Evolutionary conservation across 345 rosid species (phyloP).

Genomic region (Pistacia integerrima): DNA sequence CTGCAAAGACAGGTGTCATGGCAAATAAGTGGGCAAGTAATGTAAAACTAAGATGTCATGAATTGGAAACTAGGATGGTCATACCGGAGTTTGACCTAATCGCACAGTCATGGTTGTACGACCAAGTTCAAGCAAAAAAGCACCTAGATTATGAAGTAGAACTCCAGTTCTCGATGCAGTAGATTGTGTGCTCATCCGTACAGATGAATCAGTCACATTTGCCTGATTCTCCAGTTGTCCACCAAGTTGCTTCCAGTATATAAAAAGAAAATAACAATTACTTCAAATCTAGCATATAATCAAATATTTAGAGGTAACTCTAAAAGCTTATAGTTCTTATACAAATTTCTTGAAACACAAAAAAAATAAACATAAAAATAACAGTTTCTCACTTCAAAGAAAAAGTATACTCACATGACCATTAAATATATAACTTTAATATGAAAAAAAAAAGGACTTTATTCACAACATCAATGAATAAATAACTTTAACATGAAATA

Average conservation of each 20-base stretch:
- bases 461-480: conserved; percentile 2
- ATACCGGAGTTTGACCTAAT: conserved; percentile 70
- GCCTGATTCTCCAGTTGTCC: conserved; percentile 57
- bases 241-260: conserved; percentile 52
- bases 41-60: neutral
- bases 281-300: conserved; percentile 14
- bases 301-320: neutral
- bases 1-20: conserved; percentile 41
- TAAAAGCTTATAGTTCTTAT: conserved; percentile 2
- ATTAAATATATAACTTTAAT: neutral
- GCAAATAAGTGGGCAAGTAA: neutral
- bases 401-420: neutral
- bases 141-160: conserved; percentile 62
- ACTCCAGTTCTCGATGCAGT: conserved; percentile 53
- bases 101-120: conserved; percentile 74
- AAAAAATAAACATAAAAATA: neutral
- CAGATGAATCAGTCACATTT: conserved; percentile 41
- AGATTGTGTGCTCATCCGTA: conserved; percentile 41
- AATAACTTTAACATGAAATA: conserved; percentile 1
- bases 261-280: conserved; percentile 7
- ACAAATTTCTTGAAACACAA: neutral
- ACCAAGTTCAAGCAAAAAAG: conserved; percentile 78
- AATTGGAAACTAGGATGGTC: conserved; percentile 21
- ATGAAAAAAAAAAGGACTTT: neutral
- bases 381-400: neutral